These are phyloP conservation scores for Erigeron canadensis DNA, from an alignment of 129 eudicot species.

Conservation along the genomic window DNA sequence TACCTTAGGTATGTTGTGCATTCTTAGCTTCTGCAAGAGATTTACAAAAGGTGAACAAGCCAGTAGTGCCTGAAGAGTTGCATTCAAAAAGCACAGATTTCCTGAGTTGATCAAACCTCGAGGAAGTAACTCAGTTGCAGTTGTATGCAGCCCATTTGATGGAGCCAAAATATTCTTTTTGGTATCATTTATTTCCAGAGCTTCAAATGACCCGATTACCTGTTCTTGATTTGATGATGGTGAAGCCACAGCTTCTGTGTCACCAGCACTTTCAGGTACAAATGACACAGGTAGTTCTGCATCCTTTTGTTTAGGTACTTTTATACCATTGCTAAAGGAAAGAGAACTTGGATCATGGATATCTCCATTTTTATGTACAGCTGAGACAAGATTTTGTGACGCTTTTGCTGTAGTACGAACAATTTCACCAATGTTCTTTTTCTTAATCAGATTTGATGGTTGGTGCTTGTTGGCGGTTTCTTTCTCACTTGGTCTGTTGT, in stretches of 20 bases:
- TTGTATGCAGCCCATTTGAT: constrained; percentile 36
- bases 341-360: constrained; percentile 21
- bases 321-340: constrained; percentile 26
- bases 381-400: constrained; percentile 5
- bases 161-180: constrained; percentile 16
- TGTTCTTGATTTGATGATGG: constrained; percentile 25
- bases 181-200: constrained; percentile 19
- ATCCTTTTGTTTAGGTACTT: constrained; percentile 30
- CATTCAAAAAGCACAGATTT: constrained; percentile 78
- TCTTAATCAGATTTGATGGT: constrained; percentile 30
- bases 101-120: constrained; percentile 78
- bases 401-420: constrained; percentile 21
- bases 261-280: constrained; percentile 24
- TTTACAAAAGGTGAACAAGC: constrained; percentile 75
- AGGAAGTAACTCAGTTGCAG: constrained; percentile 50
- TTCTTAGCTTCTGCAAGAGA: constrained; percentile 64
- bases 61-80: constrained; percentile 84
- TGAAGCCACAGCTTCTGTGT: constrained; percentile 28
- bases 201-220: constrained; percentile 31
- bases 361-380: constrained; percentile 37
- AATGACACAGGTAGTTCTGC: constrained; percentile 34
- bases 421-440: constrained; percentile 18
- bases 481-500: constrained; percentile 26
- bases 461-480: constrained; percentile 22
- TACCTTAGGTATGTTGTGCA: constrained; percentile 65